Percentiles rank a stretch among this genome's conserved stretches.
Evolutionary conservation across 257 asterid species (phyloP).

Genomic region (Rubia yunnanensis): DNA sequence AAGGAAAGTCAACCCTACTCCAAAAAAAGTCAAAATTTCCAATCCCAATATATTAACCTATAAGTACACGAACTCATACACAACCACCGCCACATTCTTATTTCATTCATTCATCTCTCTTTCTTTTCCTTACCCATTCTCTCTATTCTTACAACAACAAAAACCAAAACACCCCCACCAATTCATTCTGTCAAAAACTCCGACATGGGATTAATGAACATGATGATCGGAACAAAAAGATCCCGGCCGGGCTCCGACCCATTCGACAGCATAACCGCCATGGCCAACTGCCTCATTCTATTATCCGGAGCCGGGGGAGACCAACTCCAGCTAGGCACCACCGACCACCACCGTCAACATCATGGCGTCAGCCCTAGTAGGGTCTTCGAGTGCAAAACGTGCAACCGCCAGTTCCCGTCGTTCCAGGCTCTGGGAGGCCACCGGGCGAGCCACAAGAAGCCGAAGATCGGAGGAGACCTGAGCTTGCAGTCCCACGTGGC

Average conservation of each 20-base stretch:
- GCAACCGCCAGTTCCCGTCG: constrained; percentile 31
- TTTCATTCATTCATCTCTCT: not conserved
- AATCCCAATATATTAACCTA: constrained; percentile 2
- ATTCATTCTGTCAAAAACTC: not conserved
- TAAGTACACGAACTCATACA: not conserved
- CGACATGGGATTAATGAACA: constrained; percentile 5
- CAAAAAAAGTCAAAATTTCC: constrained; percentile 12
- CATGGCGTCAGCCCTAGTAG: constrained; percentile 7
- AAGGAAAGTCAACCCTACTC: constrained; percentile 14
- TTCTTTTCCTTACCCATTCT: not conserved
- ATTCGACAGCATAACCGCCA: constrained; percentile 17
- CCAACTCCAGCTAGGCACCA: not conserved
- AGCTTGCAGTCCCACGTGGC: constrained; percentile 18
- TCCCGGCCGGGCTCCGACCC: constrained; percentile 11
- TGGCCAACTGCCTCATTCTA: constrained; percentile 29
- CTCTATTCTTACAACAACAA: too few relatives aligned
- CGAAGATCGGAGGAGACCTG: constrained; percentile 16
- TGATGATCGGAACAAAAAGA: constrained; percentile 17
- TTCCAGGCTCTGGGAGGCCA: constrained; percentile 44
- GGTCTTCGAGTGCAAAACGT: constrained; percentile 37
- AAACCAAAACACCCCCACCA: not conserved
- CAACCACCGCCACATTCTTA: not conserved
- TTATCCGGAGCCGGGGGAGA: constrained; percentile 8
- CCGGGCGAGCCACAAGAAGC: constrained; percentile 37
- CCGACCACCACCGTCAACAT: not conserved